phyloP scores from a whole-genome alignment of 1,284 basidiomycete genomes.

The Vanrija sp. region DNA sequence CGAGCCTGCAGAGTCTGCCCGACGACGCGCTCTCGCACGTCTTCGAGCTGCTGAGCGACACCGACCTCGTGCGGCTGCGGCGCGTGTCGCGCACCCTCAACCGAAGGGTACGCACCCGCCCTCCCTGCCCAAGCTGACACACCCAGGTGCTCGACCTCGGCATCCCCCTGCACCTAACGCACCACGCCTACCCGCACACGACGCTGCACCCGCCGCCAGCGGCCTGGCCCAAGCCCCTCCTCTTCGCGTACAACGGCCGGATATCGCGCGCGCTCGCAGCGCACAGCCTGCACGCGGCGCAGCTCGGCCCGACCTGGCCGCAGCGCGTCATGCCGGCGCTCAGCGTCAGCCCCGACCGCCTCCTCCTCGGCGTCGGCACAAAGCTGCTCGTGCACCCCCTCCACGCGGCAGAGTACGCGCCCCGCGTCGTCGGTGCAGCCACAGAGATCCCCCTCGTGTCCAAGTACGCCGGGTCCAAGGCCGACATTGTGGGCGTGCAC shows the following conservation, averaged over 20 bases:
- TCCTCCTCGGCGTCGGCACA: slow-evolving; percentile 35
- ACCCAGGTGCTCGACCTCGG: slow-evolving; percentile 28
- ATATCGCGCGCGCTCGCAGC: slow-evolving; percentile 16
- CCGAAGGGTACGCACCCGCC: slow-evolving; percentile 23
- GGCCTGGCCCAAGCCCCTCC: slow-evolving; percentile 17
- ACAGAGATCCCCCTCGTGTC: slow-evolving; percentile 21
- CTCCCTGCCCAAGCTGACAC: slow-evolving; percentile 3
- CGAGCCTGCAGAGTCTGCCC: slow-evolving; percentile 30
- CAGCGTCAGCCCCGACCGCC: slow-evolving; percentile 15
- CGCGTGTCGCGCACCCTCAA: slow-evolving; percentile 10
- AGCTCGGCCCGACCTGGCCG: slow-evolving; percentile 37
- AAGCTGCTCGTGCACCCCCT: slow-evolving; percentile 33
- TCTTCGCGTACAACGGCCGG: slow-evolving; percentile 24
- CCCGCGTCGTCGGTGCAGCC: neutral
- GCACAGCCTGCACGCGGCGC: slow-evolving; percentile 33
- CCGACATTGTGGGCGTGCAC: slow-evolving; percentile 37
- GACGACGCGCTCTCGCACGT: slow-evolving; percentile 37
- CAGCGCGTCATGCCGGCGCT: slow-evolving; percentile 36
- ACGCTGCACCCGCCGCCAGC: slow-evolving; percentile 19
- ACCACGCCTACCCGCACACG: slow-evolving; percentile 23
- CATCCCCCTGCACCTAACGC: slow-evolving; percentile 30
- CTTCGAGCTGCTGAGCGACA: slow-evolving; percentile 21
- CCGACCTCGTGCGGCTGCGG: slow-evolving; percentile 20
- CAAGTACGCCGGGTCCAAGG: slow-evolving; percentile 16
- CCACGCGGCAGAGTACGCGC: neutral